phyloP scores from a whole-genome alignment of 441 rosid species.

The Omphalea diandra region DNA sequence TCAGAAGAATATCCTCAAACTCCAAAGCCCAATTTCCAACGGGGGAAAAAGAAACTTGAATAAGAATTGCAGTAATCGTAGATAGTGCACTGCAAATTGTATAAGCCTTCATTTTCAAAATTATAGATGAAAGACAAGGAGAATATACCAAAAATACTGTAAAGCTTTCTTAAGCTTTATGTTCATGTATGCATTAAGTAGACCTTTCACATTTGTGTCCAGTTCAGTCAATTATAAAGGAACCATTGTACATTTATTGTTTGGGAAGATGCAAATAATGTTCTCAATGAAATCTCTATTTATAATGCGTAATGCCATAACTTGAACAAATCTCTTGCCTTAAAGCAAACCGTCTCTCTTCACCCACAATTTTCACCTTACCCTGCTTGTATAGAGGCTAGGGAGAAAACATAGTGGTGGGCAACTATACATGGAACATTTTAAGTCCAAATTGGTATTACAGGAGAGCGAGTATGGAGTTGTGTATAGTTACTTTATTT shows the following conservation, averaged over 20 bases:
- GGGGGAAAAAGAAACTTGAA: neutral
- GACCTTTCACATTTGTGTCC: neutral
- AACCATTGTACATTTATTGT: neutral
- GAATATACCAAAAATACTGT: neutral
- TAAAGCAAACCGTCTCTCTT: neutral
- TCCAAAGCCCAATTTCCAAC: neutral
- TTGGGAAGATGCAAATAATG: too few relatives aligned
- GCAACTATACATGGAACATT: neutral
- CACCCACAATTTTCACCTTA: neutral
- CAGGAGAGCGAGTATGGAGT: neutral
- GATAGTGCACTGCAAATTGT: neutral
- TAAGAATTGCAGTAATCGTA: neutral
- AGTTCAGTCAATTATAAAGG: neutral
- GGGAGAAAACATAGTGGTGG: too few relatives aligned
- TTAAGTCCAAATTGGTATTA: neutral
- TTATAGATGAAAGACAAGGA: neutral
- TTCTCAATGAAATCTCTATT: too few relatives aligned
- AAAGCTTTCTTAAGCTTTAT: neutral
- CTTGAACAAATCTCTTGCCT: too few relatives aligned
- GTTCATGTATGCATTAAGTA: neutral
- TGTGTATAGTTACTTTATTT: neutral
- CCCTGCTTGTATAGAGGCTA: too few relatives aligned
- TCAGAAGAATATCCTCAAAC: neutral
- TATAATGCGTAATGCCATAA: too few relatives aligned
- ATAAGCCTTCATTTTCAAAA: neutral